These are phyloP conservation scores for Lithospermum erythrorhizon DNA, from an alignment of 257 asterid species.

Conservation along the genomic window DNA sequence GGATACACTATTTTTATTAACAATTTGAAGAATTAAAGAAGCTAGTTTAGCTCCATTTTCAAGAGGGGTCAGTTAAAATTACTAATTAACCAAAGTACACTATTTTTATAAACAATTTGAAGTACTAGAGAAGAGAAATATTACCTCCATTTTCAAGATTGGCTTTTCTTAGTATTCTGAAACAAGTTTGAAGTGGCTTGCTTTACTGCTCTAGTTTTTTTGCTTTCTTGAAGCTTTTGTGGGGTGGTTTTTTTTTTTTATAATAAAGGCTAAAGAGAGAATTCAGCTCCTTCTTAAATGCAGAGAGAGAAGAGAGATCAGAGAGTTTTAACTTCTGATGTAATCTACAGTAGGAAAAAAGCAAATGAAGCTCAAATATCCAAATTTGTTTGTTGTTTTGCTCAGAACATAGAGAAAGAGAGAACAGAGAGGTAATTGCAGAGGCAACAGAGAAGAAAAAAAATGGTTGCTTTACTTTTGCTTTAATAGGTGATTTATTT, in stretches of 20 bases:
- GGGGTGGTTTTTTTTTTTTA: background rate
- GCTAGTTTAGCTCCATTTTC: no score
- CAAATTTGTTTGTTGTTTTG: slow-evolving; percentile 16
- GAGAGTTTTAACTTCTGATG: slow-evolving; percentile 17
- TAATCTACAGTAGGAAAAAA: slow-evolving; percentile 11
- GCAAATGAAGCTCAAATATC: slow-evolving; percentile 23
- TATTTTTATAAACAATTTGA: no score
- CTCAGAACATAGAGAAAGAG: slow-evolving; percentile 10
- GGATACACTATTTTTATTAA: no score
- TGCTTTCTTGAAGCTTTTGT: background rate
- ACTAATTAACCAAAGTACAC: no score
- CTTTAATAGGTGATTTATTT: slow-evolving; percentile 16
- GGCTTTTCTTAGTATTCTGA: background rate
- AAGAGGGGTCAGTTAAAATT: no score
- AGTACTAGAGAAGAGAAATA: no score
- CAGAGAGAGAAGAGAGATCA: background rate
- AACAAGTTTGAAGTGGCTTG: background rate
- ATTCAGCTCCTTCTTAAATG: background rate
- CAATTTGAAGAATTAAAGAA: no score
- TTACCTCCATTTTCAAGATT: background rate
- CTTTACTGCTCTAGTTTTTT: background rate
- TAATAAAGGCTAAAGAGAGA: background rate
- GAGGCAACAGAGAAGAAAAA: background rate
- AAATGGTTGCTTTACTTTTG: slow-evolving; percentile 19
- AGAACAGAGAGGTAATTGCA: slow-evolving; percentile 6